Base-by-base conservation (phyloP, 1,139 yeast species). In the Williopsis jadinii region DNA sequence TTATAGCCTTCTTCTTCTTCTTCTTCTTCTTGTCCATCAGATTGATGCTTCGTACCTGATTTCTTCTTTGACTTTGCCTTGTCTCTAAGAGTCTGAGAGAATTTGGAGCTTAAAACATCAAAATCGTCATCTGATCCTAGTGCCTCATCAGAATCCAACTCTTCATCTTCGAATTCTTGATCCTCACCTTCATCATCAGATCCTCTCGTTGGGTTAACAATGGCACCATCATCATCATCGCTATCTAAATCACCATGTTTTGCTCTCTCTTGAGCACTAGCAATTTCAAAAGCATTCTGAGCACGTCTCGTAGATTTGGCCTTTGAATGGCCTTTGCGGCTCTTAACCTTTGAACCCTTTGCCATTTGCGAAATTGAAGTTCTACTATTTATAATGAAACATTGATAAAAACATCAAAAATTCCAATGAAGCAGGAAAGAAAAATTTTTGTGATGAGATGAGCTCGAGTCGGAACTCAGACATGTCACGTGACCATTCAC, bases 91-190 rank as follows among this genome's bases (percentile, higher is more conserved):
- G 83, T 75, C 53, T 81, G 86, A 5, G 86, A 79, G 51, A 81
- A 77, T 52, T 75, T 80, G 26, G 84, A 75, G 56, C 76, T 73
- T 53, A 81, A 63, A 12, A 80, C 74, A 60, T 82, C 90, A 51
- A 68, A 77, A 41, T 83, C 92, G 53, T 82, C 88, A 44, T 78
- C 90, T 0, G 86, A 78, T 2, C 86, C 88, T 42, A 82, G 63
- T 0, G 87, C 90, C 51, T 80, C 90, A 57, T 83, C 90, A 0
- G 88, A 80, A 53, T 81, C 86, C 33, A 80, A 63, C 45, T 82
- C 90, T 55, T 82, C 90, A 57, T 83, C 90, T 37, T 70, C 77
- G 51, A 74, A 70, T 37, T 68, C 71, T 0, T 52, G 57, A 11
- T 67, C 73, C 28, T 32, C 30, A 33, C 62, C 32, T 33, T 62